Evolutionary conservation across 176 grass and related monocot species (phyloP), one percentile per base, ranked within the genome.

Genomic region (Oryza rufipogon): DNA sequence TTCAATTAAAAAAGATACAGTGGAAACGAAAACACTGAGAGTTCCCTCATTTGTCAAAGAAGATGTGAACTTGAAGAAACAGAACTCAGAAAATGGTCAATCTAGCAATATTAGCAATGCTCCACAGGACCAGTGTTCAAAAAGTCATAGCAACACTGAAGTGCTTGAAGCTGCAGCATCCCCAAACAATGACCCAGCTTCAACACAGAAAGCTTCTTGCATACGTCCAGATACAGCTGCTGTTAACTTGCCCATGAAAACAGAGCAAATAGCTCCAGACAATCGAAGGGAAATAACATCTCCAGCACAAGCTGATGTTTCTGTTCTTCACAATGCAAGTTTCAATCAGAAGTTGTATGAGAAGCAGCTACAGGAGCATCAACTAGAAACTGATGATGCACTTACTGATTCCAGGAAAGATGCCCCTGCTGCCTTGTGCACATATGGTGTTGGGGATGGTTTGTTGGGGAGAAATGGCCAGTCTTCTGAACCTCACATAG

Each of bases 121-220:
- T 78, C 78, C 76, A 48, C 45, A 3, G 19, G 66, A 63, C 33
- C 45, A 81, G 28, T 72, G 81, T 74, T 81, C 63, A 77, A 63
- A 68, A 67, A 41, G 54, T 41, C 22, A 51, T 60, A 60, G 36
- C 17, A 45, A 13, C 6, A 69, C 39, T 74, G 81, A 44, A 68
- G 69, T 68, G 67, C 33, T 16, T 73, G 68, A 78, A 78, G 28
- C 61, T 64, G 65, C 46, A 85, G n/a, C 22, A 33, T 70, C 39
- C 60, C 70, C 81, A 87, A 90, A 75, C 82, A 90, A 89, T 54
- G 73, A 10, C n/a, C 77, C 54, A 38, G 65, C 52, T 74, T 73
- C 80, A 36, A 20, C 68, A 68, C 74, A 36, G 73, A 72, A 83
- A 76, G 19, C 28, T 74, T 74, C 64, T 38, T 71, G 46, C 28